Percentiles rank a stretch among this genome's conserved stretches.
These are phyloP conservation scores for Clonostachys chloroleuca DNA, from an alignment of 2,329 filamentous ascomycete species.

Conservation along the genomic window DNA sequence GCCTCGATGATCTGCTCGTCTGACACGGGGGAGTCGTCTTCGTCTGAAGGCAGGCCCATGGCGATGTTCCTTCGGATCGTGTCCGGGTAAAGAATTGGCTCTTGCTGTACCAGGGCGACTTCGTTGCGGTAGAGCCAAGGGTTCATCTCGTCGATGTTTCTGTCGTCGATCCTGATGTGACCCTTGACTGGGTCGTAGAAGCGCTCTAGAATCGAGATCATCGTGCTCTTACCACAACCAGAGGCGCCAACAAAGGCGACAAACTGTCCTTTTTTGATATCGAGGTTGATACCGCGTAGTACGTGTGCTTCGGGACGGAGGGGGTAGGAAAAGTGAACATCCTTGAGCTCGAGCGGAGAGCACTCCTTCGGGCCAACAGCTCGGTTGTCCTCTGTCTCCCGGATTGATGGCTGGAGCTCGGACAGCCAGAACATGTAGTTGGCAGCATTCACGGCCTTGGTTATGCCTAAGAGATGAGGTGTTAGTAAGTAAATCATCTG, in stretches of 20 bases:
- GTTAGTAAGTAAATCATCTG: conserved; percentile 43
- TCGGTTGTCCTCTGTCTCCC: conserved; percentile 68
- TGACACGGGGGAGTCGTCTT: conserved; percentile 37
- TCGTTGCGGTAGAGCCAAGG: conserved; percentile 80
- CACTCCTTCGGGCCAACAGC: conserved; percentile 50
- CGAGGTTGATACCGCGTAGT: no score
- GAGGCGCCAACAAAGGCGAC: conserved; percentile 85
- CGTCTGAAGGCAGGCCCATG: conserved; percentile 60
- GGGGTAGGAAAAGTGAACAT: conserved; percentile 56
- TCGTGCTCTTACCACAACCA: conserved; percentile 92
- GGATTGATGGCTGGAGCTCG: conserved; percentile 70
- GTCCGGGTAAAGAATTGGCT: conserved; percentile 91
- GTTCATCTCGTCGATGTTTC: conserved; percentile 76
- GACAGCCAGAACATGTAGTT: conserved; percentile 77
- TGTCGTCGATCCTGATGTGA: conserved; percentile 75
- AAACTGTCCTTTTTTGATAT: conserved; percentile 24
- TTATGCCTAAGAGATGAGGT: conserved; percentile 92
- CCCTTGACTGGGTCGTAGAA: conserved; percentile 90
- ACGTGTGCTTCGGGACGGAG: no score
- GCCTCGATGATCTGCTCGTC: conserved; percentile 73
- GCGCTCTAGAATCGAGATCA: conserved; percentile 85
- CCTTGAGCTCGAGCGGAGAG: conserved; percentile 81
- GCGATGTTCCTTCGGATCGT: conserved; percentile 88
- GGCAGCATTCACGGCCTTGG: conserved; percentile 84
- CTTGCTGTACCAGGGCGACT: conserved; percentile 87